phyloP scores from a whole-genome alignment of 2,329 filamentous ascomycete genomes.

The Pseudogymnoascus sp. region DNA sequence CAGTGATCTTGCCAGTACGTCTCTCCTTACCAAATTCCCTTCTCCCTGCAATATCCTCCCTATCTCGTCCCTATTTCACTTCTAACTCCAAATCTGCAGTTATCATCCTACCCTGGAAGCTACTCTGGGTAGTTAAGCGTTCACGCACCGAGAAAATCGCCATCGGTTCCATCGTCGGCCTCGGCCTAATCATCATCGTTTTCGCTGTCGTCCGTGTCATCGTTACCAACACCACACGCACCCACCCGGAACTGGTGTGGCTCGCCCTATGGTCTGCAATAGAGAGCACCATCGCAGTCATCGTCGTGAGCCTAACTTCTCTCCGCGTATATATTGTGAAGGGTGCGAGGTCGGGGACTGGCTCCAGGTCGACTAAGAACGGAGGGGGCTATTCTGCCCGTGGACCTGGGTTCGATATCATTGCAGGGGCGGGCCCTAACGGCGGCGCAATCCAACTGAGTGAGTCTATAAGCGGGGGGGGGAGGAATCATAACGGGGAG shows the following conservation, averaged over 20 bases:
- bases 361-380: not conserved
- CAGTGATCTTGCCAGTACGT: not conserved
- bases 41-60: too few relatives aligned
- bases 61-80: too few relatives aligned
- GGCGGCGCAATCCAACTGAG: not conserved
- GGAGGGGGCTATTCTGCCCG: not conserved
- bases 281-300: slow-evolving; percentile 8
- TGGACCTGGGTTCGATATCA: not conserved
- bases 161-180: slow-evolving; percentile 1
- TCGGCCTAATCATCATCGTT: slow-evolving; percentile 2
- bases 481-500: not conserved
- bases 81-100: not conserved
- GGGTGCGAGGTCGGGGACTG: not conserved
- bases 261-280: slow-evolving; percentile 8
- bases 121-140: not conserved
- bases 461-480: not conserved
- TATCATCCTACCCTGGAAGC: slow-evolving; percentile 7
- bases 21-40: too few relatives aligned
- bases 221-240: slow-evolving; percentile 4
- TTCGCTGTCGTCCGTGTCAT: slow-evolving; percentile 10
- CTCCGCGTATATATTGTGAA: slow-evolving; percentile 1
- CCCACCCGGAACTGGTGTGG: slow-evolving; percentile 3
- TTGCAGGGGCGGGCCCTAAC: not conserved
- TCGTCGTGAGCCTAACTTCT: not conserved
- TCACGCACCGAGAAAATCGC: slow-evolving; percentile 1